Evolutionary conservation across 1,139 yeast genomes (phyloP), one percentile per base, ranked within the genome.

Genomic region (Scheffersomyces segobiensis): DNA sequence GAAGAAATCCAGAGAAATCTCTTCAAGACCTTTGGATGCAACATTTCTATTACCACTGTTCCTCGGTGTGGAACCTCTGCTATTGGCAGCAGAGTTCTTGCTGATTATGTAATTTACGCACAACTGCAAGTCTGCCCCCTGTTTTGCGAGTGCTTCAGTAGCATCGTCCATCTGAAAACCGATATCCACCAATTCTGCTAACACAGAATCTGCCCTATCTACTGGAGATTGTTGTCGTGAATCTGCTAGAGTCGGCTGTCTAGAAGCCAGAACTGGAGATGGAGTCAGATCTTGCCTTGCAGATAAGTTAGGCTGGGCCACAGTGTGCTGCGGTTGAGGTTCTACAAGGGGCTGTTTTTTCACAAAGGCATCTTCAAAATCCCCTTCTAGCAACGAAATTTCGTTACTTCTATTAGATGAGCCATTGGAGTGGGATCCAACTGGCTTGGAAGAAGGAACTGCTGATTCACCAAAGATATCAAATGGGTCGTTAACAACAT

Each of bases 161-260:
- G 96, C 86, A 55, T 81, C 85, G 1, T 85, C 88, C 1, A 83
- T 75, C 0, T 88, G 74, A 66, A 91, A 91, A 1, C 97, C 97
- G 84, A 91, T 91, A 61, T 91, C 96, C 0, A 91, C 73, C 56
- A 91, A 76, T 64, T 87, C 91, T 0, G 95, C 95, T 26, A 91
- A 71, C 2, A 86, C 78, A 22, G 78, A 79, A 66, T 89, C 96
- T 50, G 74, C 64, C 17, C 58, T 55, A 18, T 48, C 50, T n/a
- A 49, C 46, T 8, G 55, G 46, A 1, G 46, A 48, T 17, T 48
- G 50, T 24, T 12, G 24, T 10, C 8, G 50, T 18, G 58, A 54
- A 49, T 42, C 49, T 4, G 53, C 49, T 12, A 32, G 17, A 3
- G 42, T 12, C 2, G 8, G 5, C 42, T 32, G 42, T 32, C 17